Evolutionary conservation across 2,329 filamentous ascomycete species (phyloP).

Genomic region (Stromatinia cepivora): DNA sequence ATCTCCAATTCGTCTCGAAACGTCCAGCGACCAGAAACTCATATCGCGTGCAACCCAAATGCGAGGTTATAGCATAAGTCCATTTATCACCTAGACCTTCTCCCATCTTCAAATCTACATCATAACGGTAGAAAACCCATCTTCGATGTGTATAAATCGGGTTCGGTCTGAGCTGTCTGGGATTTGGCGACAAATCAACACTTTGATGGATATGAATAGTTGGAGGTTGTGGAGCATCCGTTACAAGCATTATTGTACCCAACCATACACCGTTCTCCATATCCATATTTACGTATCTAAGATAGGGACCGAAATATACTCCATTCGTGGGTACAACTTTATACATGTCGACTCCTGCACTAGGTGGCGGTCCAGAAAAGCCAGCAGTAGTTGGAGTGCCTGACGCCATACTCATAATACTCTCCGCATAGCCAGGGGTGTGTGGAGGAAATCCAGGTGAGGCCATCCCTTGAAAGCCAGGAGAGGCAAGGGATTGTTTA

Average conservation of each 20-base stretch:
- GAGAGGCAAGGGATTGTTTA: constrained; percentile 61
- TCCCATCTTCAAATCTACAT: constrained; percentile 85
- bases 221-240: constrained; percentile 86
- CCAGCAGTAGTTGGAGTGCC: constrained; percentile 76
- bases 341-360: constrained; percentile 89
- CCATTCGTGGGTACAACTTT: constrained; percentile 91
- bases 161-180: constrained; percentile 77
- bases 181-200: constrained; percentile 87
- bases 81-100: constrained; percentile 79
- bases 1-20: constrained; percentile 89
- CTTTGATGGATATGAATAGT: constrained; percentile 96
- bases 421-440: constrained; percentile 81
- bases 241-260: constrained; percentile 90
- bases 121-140: constrained; percentile 96
- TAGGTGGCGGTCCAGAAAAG: constrained; percentile 85
- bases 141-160: constrained; percentile 86
- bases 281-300: constrained; percentile 97
- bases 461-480: constrained; percentile 18
- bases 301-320: constrained; percentile 95
- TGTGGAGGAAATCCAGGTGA: constrained; percentile 67
- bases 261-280: constrained; percentile 87
- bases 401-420: constrained; percentile 77
- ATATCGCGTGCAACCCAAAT: constrained; percentile 95
- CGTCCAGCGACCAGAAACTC: constrained; percentile 94
- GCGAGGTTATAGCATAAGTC: constrained; percentile 98